Conservation (phyloP, 2,329 filamentous ascomycete species). For the Calonectria pseudoturangicola region DNA sequence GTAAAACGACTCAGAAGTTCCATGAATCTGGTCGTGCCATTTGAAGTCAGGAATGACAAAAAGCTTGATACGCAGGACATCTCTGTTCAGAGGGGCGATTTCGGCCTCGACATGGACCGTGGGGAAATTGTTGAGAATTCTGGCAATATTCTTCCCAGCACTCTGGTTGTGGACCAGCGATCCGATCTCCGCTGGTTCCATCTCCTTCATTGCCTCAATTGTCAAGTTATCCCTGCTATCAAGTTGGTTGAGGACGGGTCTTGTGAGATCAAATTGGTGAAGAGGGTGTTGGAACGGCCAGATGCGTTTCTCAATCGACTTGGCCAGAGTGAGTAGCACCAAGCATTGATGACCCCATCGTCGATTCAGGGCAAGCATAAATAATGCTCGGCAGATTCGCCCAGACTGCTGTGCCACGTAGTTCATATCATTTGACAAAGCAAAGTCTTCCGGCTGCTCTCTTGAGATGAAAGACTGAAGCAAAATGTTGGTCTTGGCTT, state of each 20-base stretch:
- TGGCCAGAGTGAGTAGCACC: slow-evolving; percentile 92
- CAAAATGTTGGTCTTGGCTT: slow-evolving; percentile 96
- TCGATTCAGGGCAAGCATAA: slow-evolving; percentile 97
- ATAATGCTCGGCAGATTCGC: slow-evolving; percentile 93
- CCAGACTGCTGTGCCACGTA: slow-evolving; percentile 98
- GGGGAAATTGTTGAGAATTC: slow-evolving; percentile 91
- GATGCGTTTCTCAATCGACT: slow-evolving; percentile 96
- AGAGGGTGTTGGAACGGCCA: slow-evolving; percentile 98
- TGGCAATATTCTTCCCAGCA: slow-evolving; percentile 88
- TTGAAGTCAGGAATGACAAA: slow-evolving; percentile 91
- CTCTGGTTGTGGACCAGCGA: slow-evolving; percentile 91
- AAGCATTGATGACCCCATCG: slow-evolving; percentile 97
- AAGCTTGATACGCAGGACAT: slow-evolving; percentile 93
- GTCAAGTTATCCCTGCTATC: slow-evolving; percentile 86
- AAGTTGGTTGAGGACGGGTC: slow-evolving; percentile 87
- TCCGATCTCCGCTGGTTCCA: slow-evolving; percentile 94
- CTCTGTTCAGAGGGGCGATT: slow-evolving; percentile 95
- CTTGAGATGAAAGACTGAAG: slow-evolving; percentile 95
- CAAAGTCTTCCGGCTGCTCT: slow-evolving; percentile 93
- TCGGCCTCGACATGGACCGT: slow-evolving; percentile 93
- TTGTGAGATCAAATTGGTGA: slow-evolving; percentile 93
- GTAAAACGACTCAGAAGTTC: slow-evolving; percentile 96
- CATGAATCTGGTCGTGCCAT: slow-evolving; percentile 96
- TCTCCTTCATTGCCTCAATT: slow-evolving; percentile 90
- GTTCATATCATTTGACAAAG: slow-evolving; percentile 90